phyloP scores from a whole-genome alignment of 148 eudicot genomes.

The Rhododendron griersonianum region DNA sequence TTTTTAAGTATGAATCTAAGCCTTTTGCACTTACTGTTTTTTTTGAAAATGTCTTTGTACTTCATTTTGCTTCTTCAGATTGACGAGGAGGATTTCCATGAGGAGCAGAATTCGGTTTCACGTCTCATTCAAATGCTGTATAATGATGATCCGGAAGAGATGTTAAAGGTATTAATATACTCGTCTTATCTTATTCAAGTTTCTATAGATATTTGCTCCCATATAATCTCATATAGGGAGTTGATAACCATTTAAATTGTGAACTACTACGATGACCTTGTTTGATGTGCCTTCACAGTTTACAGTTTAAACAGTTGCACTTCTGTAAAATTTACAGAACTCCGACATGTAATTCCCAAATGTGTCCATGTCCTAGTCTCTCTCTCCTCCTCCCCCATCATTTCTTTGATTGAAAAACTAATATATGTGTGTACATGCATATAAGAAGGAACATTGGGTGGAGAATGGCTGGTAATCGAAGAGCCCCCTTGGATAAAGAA shows the following conservation, averaged over 20 bases:
- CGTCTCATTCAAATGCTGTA: constrained; percentile 91
- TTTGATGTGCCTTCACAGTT: not conserved
- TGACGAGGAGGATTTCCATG: constrained; percentile 91
- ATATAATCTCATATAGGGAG: not conserved
- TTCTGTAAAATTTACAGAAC: not conserved
- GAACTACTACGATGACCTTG: not conserved
- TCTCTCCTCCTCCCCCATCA: not conserved
- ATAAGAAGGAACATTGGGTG: not conserved
- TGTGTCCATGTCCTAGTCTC: not conserved
- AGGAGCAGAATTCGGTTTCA: constrained; percentile 96
- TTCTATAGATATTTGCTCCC: not conserved
- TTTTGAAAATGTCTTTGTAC: not conserved
- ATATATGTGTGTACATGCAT: not conserved
- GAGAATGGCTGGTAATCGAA: not conserved
- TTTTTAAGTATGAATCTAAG: not conserved
- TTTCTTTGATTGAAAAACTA: not conserved
- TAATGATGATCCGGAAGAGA: constrained; percentile 82
- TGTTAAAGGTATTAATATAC: constrained; percentile 59
- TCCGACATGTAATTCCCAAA: not conserved
- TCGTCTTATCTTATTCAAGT: not conserved
- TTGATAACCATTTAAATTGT: not conserved
- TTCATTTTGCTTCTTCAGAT: constrained; percentile 30
- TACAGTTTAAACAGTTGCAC: not conserved
- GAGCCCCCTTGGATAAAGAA: not conserved
- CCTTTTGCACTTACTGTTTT: not conserved